Evolutionary conservation across 148 eudicot species (phyloP), one percentile per base, ranked within the genome.

Genomic region (Amaranthus hypochondriacus): DNA sequence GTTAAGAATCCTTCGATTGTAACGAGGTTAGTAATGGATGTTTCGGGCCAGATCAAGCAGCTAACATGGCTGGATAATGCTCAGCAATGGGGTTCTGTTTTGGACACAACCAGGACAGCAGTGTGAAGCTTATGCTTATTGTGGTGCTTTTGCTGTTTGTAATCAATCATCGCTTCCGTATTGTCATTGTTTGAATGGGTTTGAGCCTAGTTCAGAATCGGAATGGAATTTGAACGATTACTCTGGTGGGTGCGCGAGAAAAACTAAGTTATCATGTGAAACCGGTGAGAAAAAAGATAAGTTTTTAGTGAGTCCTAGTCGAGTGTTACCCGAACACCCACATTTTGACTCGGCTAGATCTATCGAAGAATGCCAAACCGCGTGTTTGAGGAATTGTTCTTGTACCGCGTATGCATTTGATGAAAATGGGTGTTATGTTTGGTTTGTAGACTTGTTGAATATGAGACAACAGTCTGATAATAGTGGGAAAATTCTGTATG

Each of bases 91-190:
- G 90, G 83, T 74, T 57, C 61, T 87, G 78, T 78, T 84, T 67
- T 82, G 90, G 86, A 70, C 90, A 56, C 86, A 87, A 74, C 86
- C 90, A 0, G 83, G 80, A 59, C 73, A 76, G 68, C 90, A 82
- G 39, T 87, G 90, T 39, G 80, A 83, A n/a, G 87, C 84, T 76
- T 77, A 83, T 62, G 76, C 79, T 14, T 81, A 48, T 69, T 87
- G 90, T 73, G 90, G 90, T 68, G 70, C 78, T 12, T 87, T 76
- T 75, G 83, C 83, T 55, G 48, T 56, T 13, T 87, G 90, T 59
- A 73, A 69, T 47, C 72, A 80, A 65, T 58, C 54, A 21, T 59
- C 66, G 2, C 65, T 74, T 66, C 84, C 86, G 9, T 82, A 72
- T 66, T 87, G 90, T 77, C 73, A 68, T 72, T 87, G 90, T 55